Conservation (phyloP, 2,329 filamentous ascomycete species). For the Botryosphaeria dothidea region DNA sequence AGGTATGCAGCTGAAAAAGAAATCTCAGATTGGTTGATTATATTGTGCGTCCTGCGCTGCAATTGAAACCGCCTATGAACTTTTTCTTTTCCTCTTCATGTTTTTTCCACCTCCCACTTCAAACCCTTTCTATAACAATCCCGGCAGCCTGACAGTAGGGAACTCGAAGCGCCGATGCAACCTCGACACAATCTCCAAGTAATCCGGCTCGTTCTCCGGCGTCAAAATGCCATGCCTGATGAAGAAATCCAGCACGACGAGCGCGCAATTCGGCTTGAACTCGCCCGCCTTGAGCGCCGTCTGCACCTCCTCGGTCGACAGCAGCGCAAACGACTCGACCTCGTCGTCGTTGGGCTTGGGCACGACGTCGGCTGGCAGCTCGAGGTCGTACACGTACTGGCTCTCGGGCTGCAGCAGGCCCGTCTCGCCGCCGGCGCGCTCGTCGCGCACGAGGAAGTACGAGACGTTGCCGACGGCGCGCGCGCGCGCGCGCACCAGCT, state of each 20-base stretch:
- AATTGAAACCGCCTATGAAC: constrained; percentile 23
- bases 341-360: constrained; percentile 84
- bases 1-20: constrained; percentile 15
- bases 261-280: constrained; percentile 91
- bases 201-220: constrained; percentile 74
- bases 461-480: constrained; percentile 70
- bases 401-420: constrained; percentile 86
- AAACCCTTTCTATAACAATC: constrained; percentile 32
- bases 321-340: constrained; percentile 80
- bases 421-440: constrained; percentile 74
- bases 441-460: constrained; percentile 80
- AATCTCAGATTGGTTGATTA: constrained; percentile 4
- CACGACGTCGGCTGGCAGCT: constrained; percentile 66
- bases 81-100: constrained; percentile 24
- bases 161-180: constrained; percentile 81
- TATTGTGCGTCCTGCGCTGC: constrained; percentile 29
- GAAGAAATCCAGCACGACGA: constrained; percentile 87
- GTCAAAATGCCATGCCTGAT: constrained; percentile 81
- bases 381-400: constrained; percentile 89
- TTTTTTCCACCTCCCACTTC: constrained; percentile 2
- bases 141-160: constrained; percentile 46
- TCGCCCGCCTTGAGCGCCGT: constrained; percentile 67
- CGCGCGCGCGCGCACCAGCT: constrained; percentile 59
- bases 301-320: constrained; percentile 74
- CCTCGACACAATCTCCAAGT: constrained; percentile 71